Evolutionary conservation across 1,284 basidiomycete species (phyloP), one percentile per base, ranked within the genome.

Genomic region (Microstroma glucosiphilum): DNA sequence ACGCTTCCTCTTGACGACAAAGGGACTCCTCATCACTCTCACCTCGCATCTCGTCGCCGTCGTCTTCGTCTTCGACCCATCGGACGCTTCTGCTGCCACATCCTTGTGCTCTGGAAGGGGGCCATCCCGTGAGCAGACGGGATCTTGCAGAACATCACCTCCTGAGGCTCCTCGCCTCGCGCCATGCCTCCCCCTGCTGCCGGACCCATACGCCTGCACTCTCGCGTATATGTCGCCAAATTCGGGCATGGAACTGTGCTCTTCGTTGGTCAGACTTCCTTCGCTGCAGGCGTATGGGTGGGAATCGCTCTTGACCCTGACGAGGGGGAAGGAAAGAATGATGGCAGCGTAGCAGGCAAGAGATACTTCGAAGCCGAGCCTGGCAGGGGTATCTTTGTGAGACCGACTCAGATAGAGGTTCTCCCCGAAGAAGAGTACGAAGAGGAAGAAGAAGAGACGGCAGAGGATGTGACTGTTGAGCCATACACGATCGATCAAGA

Each of bases 241-340:
- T 65, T 77, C 1, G 93, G 92, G 13, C 84, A 85, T 57, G 96
- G 96, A 9, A 82, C 87, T 59, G 89, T 97, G 40, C 85, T 92
- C 56, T 99, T 93, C 83, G 85, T 84, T 51, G 96, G 96, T 0
- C 77, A 86, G 57, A 84, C 96, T 0, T 84, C 85, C 2, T 98
- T 98, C 79, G 86, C 91, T 15, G 79, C 86, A 1, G 96, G 96
- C 0, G 89, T 89, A 81, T 98, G 96, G 96, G 85, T 96, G 63
- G 96, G 96, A 15, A 86, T 98, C 62, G 91, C 93, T 78, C 85
- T 98, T 60, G 86, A 80, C 60, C 51, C 51, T 3, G 51, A 13
- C 51, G 70, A 75, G 71, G 76, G 58, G 3, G 88, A 86, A 53
- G 96, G 96, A 46, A 97, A 97, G 87, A 98, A 99, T 82, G 89